phyloP scores from a whole-genome alignment of 2,329 filamentous ascomycete genomes.

The Epichloe sibirici region DNA sequence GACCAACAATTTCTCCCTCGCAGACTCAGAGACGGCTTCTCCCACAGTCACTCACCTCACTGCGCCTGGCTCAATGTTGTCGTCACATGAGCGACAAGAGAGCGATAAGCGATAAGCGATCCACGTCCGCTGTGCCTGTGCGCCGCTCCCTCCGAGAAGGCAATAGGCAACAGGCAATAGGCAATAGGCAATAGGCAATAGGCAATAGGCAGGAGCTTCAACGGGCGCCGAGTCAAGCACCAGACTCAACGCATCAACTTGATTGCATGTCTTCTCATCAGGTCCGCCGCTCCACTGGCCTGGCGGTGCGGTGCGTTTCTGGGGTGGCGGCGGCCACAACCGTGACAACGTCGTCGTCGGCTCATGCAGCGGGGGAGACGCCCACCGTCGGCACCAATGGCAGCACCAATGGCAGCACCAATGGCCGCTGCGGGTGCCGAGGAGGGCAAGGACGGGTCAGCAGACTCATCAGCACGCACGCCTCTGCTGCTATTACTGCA shows the following conservation, averaged over 20 bases:
- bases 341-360: slow-evolving; percentile 2
- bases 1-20: neutral
- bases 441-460: too few relatives aligned
- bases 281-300: slow-evolving; percentile 19
- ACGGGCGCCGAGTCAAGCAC: neutral
- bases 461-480: too few relatives aligned
- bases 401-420: neutral
- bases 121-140: too few relatives aligned
- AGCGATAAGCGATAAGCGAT: too few relatives aligned
- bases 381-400: neutral
- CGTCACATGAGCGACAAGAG: neutral
- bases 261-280: slow-evolving; percentile 20
- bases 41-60: neutral
- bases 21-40: too few relatives aligned
- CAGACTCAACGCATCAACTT: neutral
- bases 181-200: too few relatives aligned
- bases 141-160: too few relatives aligned
- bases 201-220: neutral
- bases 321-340: neutral
- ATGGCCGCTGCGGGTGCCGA: neutral
- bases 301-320: slow-evolving; percentile 11
- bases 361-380: neutral
- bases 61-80: neutral
- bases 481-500: neutral
- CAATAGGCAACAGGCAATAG: too few relatives aligned